Base-by-base conservation (phyloP, 805 yeast genomes). In the Wickerhamomyces tratensis region DNA sequence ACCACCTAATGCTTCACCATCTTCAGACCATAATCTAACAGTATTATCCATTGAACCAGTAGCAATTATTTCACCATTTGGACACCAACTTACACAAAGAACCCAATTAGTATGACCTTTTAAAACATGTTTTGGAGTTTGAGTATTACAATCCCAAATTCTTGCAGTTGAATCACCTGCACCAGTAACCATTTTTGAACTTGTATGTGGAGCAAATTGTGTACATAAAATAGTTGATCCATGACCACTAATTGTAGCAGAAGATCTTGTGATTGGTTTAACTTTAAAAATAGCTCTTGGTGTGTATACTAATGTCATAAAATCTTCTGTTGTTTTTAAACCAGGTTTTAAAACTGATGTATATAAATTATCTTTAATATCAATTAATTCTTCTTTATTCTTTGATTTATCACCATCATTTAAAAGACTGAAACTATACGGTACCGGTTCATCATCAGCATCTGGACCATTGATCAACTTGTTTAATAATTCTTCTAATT, bases 41-140 rank as follows among this genome's bases (percentile, higher is more conserved):
- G 95, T 85, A 56, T 76, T 79, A 58, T 93, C 98, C 96, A 87
- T 88, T 26, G 95, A 80, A 0, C 98, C 98, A 1, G 98, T 91
- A 11, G 98, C 98, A 39, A 93, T 77, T 56, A 81, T 71, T 47
- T 79, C 79, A 26, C 96, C 98, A 61, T 86, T 85, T 4, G 98
- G 97, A 20, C 94, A 82, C 82, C 94, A 93, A 3, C 84, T 68
- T 7, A 84, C 96, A 59, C 95, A 83, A 38, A 93, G 67, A 7
- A 93, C 98, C 96, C 97, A 93, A 65, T 89, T 87, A 10, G 77
- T 67, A 56, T 93, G 98, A 1, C 98, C 98, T 6, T 69, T 56
- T 41, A 93, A 65, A 0, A 95, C 86, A 47, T 77, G 74, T 56
- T 81, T 67, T 8, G 96, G 96, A 0, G 98, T 93, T 51, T 86